phyloP scores from a whole-genome alignment of 768 basidiomycete species.

The Dioszegia hungarica region DNA sequence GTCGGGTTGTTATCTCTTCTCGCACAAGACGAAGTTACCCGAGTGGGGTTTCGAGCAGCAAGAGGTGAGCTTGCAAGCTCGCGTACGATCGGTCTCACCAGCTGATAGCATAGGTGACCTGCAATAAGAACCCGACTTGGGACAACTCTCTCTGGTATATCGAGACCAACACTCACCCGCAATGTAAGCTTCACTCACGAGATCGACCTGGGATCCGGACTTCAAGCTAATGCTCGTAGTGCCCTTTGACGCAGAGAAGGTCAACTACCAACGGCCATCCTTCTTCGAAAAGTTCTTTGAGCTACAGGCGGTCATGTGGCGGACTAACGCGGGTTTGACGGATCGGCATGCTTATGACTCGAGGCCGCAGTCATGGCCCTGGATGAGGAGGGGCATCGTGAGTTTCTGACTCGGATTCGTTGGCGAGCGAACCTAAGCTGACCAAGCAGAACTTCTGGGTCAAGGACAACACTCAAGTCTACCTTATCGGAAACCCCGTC shows the following conservation, averaged over 20 bases:
- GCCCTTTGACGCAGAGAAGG: constrained; percentile 63
- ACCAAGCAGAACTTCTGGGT: constrained; percentile 88
- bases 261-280: constrained; percentile 85
- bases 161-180: constrained; percentile 74
- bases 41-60: constrained; percentile 99
- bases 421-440: neutral
- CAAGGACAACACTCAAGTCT: constrained; percentile 90
- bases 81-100: neutral
- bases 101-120: constrained; percentile 59
- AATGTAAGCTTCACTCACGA: constrained; percentile 53
- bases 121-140: constrained; percentile 91
- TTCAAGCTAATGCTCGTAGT: constrained; percentile 51
- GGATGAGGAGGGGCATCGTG: constrained; percentile 83
- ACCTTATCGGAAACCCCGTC: constrained; percentile 88
- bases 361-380: constrained; percentile 87
- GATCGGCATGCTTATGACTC: constrained; percentile 94
- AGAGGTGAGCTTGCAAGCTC: constrained; percentile 56
- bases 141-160: constrained; percentile 90
- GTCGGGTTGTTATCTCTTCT: constrained; percentile 94
- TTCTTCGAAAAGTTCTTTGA: constrained; percentile 90
- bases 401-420: neutral
- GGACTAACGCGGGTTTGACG: constrained; percentile 89
- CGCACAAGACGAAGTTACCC: constrained; percentile 94
- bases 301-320: constrained; percentile 93
- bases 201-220: neutral